Base-by-base conservation (phyloP, 495 filamentous ascomycete genomes). In the Aspergillus kassunensis region DNA sequence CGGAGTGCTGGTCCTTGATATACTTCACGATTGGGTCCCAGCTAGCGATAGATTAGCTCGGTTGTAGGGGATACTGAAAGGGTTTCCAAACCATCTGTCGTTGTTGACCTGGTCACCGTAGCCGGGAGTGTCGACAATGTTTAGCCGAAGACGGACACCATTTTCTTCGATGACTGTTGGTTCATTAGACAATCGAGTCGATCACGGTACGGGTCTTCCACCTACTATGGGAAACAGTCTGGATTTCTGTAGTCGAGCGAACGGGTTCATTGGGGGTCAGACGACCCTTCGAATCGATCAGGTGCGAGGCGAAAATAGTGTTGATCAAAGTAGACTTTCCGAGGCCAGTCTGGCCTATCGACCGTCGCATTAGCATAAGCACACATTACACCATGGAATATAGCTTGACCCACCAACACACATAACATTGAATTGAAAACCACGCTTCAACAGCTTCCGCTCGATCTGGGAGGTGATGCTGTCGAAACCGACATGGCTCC, bases 1-100 rank as follows among this genome's bases (percentile, higher is more conserved):
- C 91, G n/a, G 89, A 95, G 79, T 99, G 95, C 77, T 99, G 93
- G 74, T 99, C 95, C 80, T 99, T 99, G 81, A 99, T 99, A 75
- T 99, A 99, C 77, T 97, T 97, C 76, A 99, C 91, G 67, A 99
- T 99, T 44, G 95, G 87, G 62, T 90, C 86, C 86, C 86, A 90
- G 73, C 81, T 85, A 55, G 13, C 33, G 23, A 56, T 53, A 25
- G 53, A 57, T 72, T 65, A 74, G 66, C 56, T n/a, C 39, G 23
- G 19, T 16, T 29, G 44, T 37, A 35, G 19, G 18, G 30, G 39
- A 25, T 1, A 19, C 41, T 15, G 33, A 35, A 21, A 25, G 47
- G 46, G 45, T 19, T 51, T 20, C 43, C 57, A 44, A 73, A 85
- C 81, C 86, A 90, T 78, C 86, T 78, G 64, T 90, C 86, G 55